Base-by-base conservation (phyloP, 352 stramenopile species). In the Phytophthora citrophthora region DNA sequence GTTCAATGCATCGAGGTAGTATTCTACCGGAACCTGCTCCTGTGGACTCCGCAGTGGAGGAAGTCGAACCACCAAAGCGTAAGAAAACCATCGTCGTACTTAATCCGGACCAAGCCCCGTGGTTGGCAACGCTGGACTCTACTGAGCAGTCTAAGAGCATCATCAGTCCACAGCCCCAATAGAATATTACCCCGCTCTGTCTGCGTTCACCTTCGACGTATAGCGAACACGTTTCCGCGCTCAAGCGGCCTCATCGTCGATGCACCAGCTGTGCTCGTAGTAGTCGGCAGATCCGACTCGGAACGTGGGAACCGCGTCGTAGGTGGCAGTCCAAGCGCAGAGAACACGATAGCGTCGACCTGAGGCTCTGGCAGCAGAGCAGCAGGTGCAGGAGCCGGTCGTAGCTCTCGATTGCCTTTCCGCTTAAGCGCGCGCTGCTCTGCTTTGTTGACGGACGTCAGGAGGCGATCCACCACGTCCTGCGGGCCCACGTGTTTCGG, bases 31-130 rank as follows among this genome's bases (percentile, higher is more conserved):
- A 71, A 9, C 61, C 61, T 11, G 15, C 44, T 6, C 47, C 55
- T 4, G 15, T 41, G 5, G 62, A 64, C 13, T 29, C 26, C 26
- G 27, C 38, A 27, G 43, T 36, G 43, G 52, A 20, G 20, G 20
- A 20, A 20, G 1, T 20, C 20, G 20, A 64, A 24, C n/a, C 49
- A 18, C 55, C 61, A 6, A 70, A 64, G 26, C 51, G 44, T 12
- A 72, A 61, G 32, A 77, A 64, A 58, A 72, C 60, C n/a, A 76
- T 84, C 27, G 51, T 84, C 3, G 69, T 84, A 32, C 39, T 81
- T n/a, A 84, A 78, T 32, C 75, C 75, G 2, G 70, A 76, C 48
- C 62, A 83, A 40, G 69, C 54, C 10, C 75, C 72, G 11, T 65
- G 48, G 29, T 54, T 83, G 12, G 75, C 72, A 12, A 83, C 72